Conservation (phyloP, 163 green algal genomes). For the Coccomyxa subellipsoidea region DNA sequence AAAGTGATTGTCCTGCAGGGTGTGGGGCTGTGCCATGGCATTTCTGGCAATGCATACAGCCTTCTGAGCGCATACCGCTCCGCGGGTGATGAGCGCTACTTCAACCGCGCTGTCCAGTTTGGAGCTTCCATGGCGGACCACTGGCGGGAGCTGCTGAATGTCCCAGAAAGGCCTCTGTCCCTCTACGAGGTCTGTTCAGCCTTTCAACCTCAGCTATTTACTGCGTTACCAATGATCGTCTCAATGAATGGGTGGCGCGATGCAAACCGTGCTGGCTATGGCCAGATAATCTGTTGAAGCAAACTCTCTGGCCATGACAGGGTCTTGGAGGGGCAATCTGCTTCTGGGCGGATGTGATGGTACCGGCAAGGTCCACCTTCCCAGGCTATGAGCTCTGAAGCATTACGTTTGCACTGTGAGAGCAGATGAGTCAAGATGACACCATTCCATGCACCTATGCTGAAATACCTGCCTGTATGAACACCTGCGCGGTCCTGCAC, state of each 20-base stretch:
- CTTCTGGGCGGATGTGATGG: slow-evolving; percentile 37
- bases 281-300: neutral
- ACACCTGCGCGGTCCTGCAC: no score
- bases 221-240: no score
- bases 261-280: no score
- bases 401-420: no score
- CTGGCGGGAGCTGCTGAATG: slow-evolving; percentile 29
- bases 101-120: slow-evolving; percentile 45
- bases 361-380: slow-evolving; percentile 10
- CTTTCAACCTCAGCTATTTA: no score
- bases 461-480: no score
- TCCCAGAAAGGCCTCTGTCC: slow-evolving; percentile 44
- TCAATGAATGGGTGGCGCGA: no score
- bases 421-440: no score
- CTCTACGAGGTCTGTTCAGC: slow-evolving; percentile 50
- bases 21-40: slow-evolving; percentile 67
- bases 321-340: slow-evolving; percentile 38
- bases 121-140: slow-evolving; percentile 27
- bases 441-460: no score
- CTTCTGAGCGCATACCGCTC: slow-evolving; percentile 51
- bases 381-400: slow-evolving; percentile 23
- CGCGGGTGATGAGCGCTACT: slow-evolving; percentile 37
- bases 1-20: no score
- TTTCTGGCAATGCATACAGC: slow-evolving; percentile 62
- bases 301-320: slow-evolving; percentile 14